Conservation (phyloP, 352 stramenopile species). For the Phytopythium chamaehyphon region DNA sequence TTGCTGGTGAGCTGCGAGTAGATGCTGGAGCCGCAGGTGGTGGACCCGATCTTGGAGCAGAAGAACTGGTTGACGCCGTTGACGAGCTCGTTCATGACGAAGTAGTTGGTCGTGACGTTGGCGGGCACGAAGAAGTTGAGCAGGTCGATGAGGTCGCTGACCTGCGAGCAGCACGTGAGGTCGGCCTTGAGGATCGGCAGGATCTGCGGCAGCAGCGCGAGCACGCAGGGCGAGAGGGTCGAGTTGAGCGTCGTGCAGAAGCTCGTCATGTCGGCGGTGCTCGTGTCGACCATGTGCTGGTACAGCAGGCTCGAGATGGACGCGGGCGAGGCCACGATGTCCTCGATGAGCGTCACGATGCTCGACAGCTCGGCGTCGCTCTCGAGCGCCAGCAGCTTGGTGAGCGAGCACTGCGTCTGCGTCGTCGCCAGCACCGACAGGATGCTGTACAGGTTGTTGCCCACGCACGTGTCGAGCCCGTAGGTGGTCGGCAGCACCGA, state of each 20-base stretch:
- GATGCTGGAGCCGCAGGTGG: slow-evolving; percentile 31
- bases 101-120: slow-evolving; percentile 29
- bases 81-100: slow-evolving; percentile 39
- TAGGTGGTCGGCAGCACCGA: slow-evolving; percentile 27
- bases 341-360: slow-evolving; percentile 20
- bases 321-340: slow-evolving; percentile 27
- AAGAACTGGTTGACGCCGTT: slow-evolving; percentile 46
- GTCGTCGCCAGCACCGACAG: slow-evolving; percentile 23
- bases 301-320: slow-evolving; percentile 39
- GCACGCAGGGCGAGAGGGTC: slow-evolving; percentile 31
- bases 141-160: slow-evolving; percentile 43
- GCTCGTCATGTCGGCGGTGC: slow-evolving; percentile 23
- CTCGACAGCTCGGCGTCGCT: slow-evolving; percentile 24
- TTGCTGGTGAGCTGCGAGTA: slow-evolving; percentile 40
- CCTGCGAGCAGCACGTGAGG: slow-evolving; percentile 36
- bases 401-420: slow-evolving; percentile 30
- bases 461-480: slow-evolving; percentile 43
- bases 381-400: slow-evolving; percentile 29
- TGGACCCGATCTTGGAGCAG: slow-evolving; percentile 27
- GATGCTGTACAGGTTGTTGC: slow-evolving; percentile 38
- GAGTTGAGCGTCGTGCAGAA: slow-evolving; percentile 40
- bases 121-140: slow-evolving; percentile 39
- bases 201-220: slow-evolving; percentile 31
- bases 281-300: slow-evolving; percentile 36
- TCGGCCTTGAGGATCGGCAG: slow-evolving; percentile 30